Evolutionary conservation across 352 stramenopile species (phyloP).

Genomic region (Thalassiosira sp.): DNA sequence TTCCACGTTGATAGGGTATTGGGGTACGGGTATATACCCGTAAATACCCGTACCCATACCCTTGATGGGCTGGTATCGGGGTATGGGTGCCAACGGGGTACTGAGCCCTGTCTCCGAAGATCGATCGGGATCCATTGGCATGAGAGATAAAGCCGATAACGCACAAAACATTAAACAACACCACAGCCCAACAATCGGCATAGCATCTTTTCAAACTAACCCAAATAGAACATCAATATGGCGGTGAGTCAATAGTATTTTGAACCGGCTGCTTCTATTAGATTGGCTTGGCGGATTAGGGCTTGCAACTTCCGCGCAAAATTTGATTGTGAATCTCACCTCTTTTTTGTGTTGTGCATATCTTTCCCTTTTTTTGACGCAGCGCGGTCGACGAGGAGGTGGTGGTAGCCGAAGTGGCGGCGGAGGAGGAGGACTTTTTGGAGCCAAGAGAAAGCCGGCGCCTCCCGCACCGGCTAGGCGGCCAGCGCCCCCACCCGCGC

Average conservation of each 20-base stretch:
- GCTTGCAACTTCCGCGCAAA: not conserved
- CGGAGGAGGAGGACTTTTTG: slow-evolving; percentile 47
- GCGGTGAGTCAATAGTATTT: not conserved
- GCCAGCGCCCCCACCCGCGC: slow-evolving; percentile 25
- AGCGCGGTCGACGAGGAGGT: slow-evolving; percentile 65
- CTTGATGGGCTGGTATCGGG: too few species aligned
- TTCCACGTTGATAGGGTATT: too few species aligned
- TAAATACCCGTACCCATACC: too few species aligned
- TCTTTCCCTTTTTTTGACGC: slow-evolving; percentile 12
- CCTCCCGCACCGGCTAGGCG: slow-evolving; percentile 32
- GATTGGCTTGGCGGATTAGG: not conserved
- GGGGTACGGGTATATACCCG: too few species aligned
- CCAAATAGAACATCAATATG: not conserved
- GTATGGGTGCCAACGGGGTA: too few species aligned
- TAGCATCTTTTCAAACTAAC: not conserved
- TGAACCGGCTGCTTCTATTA: not conserved
- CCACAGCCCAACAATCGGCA: too few species aligned
- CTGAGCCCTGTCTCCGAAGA: too few species aligned
- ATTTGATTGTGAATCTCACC: slow-evolving; percentile 6
- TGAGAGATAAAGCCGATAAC: too few species aligned
- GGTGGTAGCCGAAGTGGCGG: slow-evolving; percentile 13
- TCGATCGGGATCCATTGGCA: too few species aligned
- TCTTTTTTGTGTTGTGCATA: not conserved
- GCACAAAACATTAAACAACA: too few species aligned
- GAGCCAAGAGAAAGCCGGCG: slow-evolving; percentile 42